A percentile compares a stretch with the other conserved stretches of the same genome.
phyloP scores from a whole-genome alignment of 2,329 filamentous ascomycete species.

The Cladosporium oxysporum region DNA sequence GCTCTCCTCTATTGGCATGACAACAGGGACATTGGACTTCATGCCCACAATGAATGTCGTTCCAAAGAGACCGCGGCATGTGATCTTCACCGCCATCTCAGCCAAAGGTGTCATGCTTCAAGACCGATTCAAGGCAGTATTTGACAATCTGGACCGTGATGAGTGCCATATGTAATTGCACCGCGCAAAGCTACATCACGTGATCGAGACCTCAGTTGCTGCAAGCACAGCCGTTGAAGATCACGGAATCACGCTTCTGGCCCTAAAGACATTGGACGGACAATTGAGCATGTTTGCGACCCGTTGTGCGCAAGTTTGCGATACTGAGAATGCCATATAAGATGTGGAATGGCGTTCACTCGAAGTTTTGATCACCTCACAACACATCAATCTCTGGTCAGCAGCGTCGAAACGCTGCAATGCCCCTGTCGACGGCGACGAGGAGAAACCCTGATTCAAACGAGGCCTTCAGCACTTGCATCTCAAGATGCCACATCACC shows the following conservation, averaged over 20 bases:
- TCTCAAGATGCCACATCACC: not conserved
- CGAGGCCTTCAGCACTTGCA: not conserved
- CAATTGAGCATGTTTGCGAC: not conserved
- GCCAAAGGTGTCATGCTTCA: not conserved
- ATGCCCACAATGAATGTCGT: not conserved
- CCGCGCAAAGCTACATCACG: not conserved
- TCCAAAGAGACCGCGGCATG: not conserved
- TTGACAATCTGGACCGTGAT: not conserved
- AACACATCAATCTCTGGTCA: not conserved
- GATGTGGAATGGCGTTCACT: not conserved
- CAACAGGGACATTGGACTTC: not conserved
- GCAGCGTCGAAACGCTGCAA: not conserved
- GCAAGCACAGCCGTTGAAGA: not conserved
- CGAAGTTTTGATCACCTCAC: not conserved
- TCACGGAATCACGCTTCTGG: not conserved
- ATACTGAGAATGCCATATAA: not conserved
- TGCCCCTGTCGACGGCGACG: not conserved
- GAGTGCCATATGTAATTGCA: not conserved
- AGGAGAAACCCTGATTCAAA: not conserved
- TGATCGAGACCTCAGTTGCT: not conserved
- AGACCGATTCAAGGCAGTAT: not conserved
- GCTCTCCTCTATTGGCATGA: not conserved
- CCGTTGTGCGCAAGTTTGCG: not conserved
- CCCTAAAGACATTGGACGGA: not conserved
- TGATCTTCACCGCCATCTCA: not conserved